Evolutionary conservation across 495 filamentous ascomycete species (phyloP).

Genomic region (Penicillium odoratum): DNA sequence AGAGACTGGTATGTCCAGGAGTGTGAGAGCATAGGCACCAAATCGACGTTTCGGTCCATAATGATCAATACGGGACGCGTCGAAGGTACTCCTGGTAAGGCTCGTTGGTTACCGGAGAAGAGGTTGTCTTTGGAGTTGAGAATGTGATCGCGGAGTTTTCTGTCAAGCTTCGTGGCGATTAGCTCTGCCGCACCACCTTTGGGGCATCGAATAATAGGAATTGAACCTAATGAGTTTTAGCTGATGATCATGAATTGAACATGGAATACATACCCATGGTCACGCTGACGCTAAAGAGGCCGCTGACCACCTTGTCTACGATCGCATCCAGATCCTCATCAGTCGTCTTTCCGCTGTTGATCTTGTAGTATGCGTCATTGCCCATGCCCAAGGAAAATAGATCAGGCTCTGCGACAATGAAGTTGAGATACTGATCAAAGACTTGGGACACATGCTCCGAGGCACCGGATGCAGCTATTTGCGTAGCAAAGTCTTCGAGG

Average conservation of each 20-base stretch:
- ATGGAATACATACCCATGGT: slow-evolving; percentile 75
- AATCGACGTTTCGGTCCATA: slow-evolving; percentile 90
- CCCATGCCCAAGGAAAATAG: slow-evolving; percentile 89
- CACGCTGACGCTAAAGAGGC: slow-evolving; percentile 92
- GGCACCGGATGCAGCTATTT: slow-evolving; percentile 80
- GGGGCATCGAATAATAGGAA: slow-evolving; percentile 91
- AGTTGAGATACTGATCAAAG: slow-evolving; percentile 97
- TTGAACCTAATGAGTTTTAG: slow-evolving; percentile 57
- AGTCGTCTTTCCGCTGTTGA: slow-evolving; percentile 89
- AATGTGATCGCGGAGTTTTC: slow-evolving; percentile 94
- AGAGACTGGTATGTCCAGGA: slow-evolving; percentile 99
- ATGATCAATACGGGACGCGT: slow-evolving; percentile 84
- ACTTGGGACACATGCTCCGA: slow-evolving; percentile 88
- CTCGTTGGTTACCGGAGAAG: slow-evolving; percentile 61
- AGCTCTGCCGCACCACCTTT: slow-evolving; percentile 92
- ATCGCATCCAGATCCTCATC: slow-evolving; percentile 86
- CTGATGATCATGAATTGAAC: neutral
- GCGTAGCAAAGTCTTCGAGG: slow-evolving; percentile 90
- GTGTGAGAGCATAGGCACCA: slow-evolving; percentile 98
- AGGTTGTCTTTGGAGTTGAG: slow-evolving; percentile 97
- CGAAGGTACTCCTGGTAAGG: slow-evolving; percentile 59
- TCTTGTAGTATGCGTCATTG: slow-evolving; percentile 88
- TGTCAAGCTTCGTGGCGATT: slow-evolving; percentile 89
- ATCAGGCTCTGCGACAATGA: slow-evolving; percentile 93
- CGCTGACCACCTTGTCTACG: slow-evolving; percentile 88